A percentile compares a stretch with the other conserved stretches of the same genome.
Conservation (phyloP, 257 asterid species). For the Solanum ossicruentum region DNA sequence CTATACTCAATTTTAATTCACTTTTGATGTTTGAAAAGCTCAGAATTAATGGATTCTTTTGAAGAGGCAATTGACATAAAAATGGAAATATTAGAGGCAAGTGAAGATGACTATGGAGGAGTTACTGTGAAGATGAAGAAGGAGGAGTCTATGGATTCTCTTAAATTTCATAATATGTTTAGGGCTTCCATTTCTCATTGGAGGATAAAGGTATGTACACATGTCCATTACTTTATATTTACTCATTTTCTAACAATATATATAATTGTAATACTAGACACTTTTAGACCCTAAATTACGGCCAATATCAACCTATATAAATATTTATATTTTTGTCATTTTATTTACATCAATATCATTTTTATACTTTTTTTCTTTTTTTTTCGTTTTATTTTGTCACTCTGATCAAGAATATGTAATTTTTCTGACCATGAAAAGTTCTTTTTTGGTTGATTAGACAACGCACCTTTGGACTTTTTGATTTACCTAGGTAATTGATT, state of each 20-base stretch:
- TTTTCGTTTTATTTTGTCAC: too few species aligned
- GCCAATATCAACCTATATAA: too few species aligned
- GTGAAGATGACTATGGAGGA: slow-evolving; percentile 4
- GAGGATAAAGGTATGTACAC: background rate
- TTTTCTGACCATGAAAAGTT: too few species aligned
- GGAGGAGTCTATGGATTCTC: background rate
- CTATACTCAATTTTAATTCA: background rate
- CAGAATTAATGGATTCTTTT: background rate
- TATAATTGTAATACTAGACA: too few species aligned
- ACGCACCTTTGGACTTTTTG: too few species aligned
- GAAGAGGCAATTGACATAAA: background rate
- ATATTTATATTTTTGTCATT: too few species aligned
- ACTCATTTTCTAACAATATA: background rate
- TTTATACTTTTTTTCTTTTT: too few species aligned
- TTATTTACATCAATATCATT: too few species aligned
- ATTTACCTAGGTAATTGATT: too few species aligned
- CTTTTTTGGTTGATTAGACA: too few species aligned
- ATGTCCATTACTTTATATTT: background rate
- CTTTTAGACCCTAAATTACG: too few species aligned
- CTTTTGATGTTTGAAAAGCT: background rate
- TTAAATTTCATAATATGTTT: background rate
- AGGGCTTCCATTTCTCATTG: background rate
- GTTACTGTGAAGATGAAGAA: slow-evolving; percentile 1
- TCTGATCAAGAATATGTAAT: too few species aligned
- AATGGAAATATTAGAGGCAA: background rate